These are phyloP conservation scores for Nigrograna mackinnonii DNA, from an alignment of 2,329 filamentous ascomycete species.

Conservation along the genomic window DNA sequence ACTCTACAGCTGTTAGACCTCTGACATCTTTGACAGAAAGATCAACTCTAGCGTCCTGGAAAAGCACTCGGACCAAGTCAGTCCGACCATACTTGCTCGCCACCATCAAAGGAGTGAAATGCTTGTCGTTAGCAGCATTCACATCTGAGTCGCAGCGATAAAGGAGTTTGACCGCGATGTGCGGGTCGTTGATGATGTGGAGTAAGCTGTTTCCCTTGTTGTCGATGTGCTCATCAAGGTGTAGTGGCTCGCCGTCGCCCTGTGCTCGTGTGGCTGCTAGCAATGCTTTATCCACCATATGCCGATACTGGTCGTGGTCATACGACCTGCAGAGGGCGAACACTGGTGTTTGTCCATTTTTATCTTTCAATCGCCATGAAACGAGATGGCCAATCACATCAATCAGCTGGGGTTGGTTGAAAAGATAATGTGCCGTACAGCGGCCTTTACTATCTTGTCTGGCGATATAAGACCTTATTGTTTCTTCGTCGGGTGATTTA, in stretches of 20 bases:
- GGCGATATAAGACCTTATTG: slow-evolving; percentile 70
- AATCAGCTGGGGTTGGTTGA: slow-evolving; percentile 85
- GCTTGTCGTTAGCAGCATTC: slow-evolving; percentile 93
- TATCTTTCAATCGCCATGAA: slow-evolving; percentile 89
- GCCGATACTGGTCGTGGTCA: slow-evolving; percentile 82
- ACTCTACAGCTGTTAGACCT: slow-evolving; percentile 89
- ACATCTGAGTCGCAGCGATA: slow-evolving; percentile 90
- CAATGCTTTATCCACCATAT: slow-evolving; percentile 85
- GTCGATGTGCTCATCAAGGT: slow-evolving; percentile 91
- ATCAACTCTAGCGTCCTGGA: slow-evolving; percentile 86
- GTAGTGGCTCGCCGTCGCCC: slow-evolving; percentile 76
- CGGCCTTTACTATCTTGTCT: slow-evolving; percentile 83
- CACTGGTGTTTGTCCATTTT: slow-evolving; percentile 95
- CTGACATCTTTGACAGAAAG: slow-evolving; percentile 80
- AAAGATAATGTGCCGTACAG: slow-evolving; percentile 93
- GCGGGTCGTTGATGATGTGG: slow-evolving; percentile 90
- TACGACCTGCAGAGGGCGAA: slow-evolving; percentile 96
- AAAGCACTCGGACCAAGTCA: slow-evolving; percentile 87
- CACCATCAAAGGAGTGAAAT: slow-evolving; percentile 95
- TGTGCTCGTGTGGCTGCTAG: slow-evolving; percentile 74
- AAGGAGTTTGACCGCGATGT: slow-evolving; percentile 75
- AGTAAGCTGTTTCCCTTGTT: slow-evolving; percentile 90
- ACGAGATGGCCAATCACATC: slow-evolving; percentile 74
- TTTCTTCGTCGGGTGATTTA: slow-evolving; percentile 56
- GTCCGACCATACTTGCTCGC: slow-evolving; percentile 97